Conservation (phyloP, 2,329 filamentous ascomycete species). For the Alternaria viburni region DNA sequence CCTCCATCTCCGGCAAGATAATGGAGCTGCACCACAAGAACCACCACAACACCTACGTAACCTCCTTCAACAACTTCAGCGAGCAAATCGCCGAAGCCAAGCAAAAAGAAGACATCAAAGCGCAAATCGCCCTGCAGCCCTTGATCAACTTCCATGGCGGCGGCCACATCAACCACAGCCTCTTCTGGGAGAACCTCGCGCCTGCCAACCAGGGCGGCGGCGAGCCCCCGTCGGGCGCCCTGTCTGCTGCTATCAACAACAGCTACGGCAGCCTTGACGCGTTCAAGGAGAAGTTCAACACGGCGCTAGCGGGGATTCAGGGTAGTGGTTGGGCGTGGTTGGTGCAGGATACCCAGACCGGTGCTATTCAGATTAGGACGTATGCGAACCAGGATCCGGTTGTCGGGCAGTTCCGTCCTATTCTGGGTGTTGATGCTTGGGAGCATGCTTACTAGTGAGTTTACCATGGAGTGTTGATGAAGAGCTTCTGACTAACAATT, state of each 20-base stretch:
- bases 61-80: conserved; percentile 80
- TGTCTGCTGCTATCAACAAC: conserved; percentile 64
- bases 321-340: conserved; percentile 70
- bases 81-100: conserved; percentile 71
- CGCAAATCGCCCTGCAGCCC: conserved; percentile 62
- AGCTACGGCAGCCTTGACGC: conserved; percentile 65
- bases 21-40: conserved; percentile 96
- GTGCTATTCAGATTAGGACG: conserved; percentile 68
- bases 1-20: conserved; percentile 82
- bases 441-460: conserved; percentile 65
- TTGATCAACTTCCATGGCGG: conserved; percentile 71
- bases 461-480: accelerated
- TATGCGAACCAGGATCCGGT: conserved; percentile 90
- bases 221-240: conserved; percentile 64
- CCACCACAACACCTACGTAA: conserved; percentile 94
- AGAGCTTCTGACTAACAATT: not conserved
- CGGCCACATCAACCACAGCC: conserved; percentile 70
- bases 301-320: conserved; percentile 69
- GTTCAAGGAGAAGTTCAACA: conserved; percentile 69
- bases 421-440: conserved; percentile 93
- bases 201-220: conserved; percentile 72
- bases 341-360: conserved; percentile 67
- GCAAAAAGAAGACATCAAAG: conserved; percentile 59
- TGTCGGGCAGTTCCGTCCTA: conserved; percentile 78
- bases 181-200: conserved; percentile 74